Percentiles rank a stretch among this genome's conserved stretches.
Evolutionary conservation across 1,284 basidiomycete species (phyloP).

Genomic region (Boletus sp.): DNA sequence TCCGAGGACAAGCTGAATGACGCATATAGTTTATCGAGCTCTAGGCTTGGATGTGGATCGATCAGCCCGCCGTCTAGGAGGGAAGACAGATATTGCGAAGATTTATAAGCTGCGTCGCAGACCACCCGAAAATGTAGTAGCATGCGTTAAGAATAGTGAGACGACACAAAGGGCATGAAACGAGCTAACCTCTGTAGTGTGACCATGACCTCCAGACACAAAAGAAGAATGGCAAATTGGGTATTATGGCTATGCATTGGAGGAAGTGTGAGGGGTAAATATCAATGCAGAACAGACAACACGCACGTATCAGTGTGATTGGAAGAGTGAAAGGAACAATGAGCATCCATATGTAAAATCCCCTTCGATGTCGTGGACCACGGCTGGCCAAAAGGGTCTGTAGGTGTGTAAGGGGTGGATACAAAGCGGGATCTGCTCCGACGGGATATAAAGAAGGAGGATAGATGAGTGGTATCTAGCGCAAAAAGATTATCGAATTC

Average conservation of each 20-base stretch:
- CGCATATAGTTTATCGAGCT: conserved; percentile 58
- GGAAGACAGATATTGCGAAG: conserved; percentile 62
- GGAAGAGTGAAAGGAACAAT: conserved; percentile 68
- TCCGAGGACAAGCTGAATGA: conserved; percentile 12
- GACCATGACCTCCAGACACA: conserved; percentile 81
- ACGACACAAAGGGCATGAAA: conserved; percentile 1
- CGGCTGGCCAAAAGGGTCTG: conserved; percentile 48
- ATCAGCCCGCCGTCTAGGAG: conserved; percentile 56
- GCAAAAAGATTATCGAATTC: neutral
- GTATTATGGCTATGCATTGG: conserved; percentile 57
- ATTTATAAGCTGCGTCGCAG: conserved; percentile 56
- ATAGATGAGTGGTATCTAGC: conserved; percentile 64
- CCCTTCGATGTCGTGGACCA: conserved; percentile 59
- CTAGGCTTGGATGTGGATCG: conserved; percentile 47
- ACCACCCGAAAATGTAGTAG: neutral
- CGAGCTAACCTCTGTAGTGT: conserved; percentile 62
- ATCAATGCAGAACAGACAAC: neutral
- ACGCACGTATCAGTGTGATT: conserved; percentile 69
- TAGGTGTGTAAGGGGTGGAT: conserved; percentile 51
- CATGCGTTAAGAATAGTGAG: conserved; percentile 1
- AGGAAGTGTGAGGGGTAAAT: conserved; percentile 3
- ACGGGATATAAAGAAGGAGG: conserved; percentile 51
- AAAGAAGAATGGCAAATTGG: conserved; percentile 81
- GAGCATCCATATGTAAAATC: conserved; percentile 61
- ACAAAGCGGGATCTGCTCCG: conserved; percentile 2